Conservation (phyloP, 2,329 filamentous ascomycete genomes). For the Clarireedia sp. region DNA sequence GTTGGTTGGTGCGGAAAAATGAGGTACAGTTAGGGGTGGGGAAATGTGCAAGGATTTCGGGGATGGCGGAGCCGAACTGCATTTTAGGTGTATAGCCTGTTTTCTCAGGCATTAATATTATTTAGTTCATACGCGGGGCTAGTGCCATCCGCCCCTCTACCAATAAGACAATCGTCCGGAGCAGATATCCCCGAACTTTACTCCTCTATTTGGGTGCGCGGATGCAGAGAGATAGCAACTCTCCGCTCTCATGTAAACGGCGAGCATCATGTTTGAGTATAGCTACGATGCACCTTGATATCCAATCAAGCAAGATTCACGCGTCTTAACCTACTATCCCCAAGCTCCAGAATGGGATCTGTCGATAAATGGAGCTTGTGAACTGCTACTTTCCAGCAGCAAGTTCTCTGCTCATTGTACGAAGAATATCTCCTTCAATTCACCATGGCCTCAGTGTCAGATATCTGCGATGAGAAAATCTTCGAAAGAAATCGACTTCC, state of each 20-base stretch:
- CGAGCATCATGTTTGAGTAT: no score
- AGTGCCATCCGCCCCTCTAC: no score
- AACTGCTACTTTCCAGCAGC: neutral
- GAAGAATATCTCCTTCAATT: neutral
- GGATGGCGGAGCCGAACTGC: neutral
- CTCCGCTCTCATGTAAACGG: no score
- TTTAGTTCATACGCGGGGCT: no score
- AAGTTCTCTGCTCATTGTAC: neutral
- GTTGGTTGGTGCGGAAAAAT: neutral
- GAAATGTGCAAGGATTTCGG: constrained; percentile 1
- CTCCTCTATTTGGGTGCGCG: no score
- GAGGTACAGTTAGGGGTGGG: neutral
- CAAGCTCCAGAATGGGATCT: neutral
- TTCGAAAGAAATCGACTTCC: constrained; percentile 47
- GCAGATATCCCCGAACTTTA: neutral
- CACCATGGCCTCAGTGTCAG: constrained; percentile 19
- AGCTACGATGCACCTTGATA: neutral
- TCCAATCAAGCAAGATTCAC: neutral
- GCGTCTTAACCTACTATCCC: no score
- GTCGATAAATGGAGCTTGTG: neutral
- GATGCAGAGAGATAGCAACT: no score
- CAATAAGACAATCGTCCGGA: neutral
- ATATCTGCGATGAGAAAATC: constrained; percentile 43
- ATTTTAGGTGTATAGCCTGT: no score
- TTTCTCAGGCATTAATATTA: no score